Evolutionary conservation across 2,329 filamentous ascomycete species (phyloP).

Genomic region (Rosellinia necatrix): DNA sequence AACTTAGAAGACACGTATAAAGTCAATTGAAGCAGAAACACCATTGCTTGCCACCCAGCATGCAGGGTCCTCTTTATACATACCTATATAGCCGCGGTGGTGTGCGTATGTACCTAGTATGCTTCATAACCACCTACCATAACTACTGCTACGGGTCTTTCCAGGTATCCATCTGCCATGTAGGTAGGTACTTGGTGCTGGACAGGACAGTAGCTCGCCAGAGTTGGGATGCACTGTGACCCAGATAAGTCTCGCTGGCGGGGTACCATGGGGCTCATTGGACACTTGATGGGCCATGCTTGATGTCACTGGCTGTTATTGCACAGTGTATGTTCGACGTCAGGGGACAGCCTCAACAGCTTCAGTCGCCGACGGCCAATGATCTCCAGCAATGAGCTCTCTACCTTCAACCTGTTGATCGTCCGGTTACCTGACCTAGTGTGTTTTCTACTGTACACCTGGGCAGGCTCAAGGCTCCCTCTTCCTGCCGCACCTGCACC

Average conservation of each 20-base stretch:
- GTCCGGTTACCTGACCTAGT: neutral
- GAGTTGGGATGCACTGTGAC: neutral
- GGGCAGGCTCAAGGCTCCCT: constrained; percentile 16
- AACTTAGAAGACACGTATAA: too few species aligned
- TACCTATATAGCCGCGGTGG: too few species aligned
- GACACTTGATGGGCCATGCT: constrained; percentile 10
- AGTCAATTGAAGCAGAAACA: too few species aligned
- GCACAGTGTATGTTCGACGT: constrained; percentile 9
- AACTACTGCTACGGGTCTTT: too few species aligned
- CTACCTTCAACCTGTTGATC: neutral
- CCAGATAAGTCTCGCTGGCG: neutral
- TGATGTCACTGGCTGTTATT: constrained; percentile 23
- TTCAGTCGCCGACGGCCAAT: constrained; percentile 9
- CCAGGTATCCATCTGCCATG: too few species aligned
- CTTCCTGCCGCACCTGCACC: neutral
- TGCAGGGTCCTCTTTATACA: too few species aligned
- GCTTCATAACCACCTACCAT: too few species aligned
- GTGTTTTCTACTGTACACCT: neutral
- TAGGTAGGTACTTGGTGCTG: neutral
- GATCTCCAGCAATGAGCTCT: constrained; percentile 5
- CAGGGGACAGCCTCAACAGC: constrained; percentile 1
- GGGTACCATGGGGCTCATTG: constrained; percentile 3
- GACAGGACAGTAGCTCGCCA: too few species aligned
- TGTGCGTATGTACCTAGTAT: too few species aligned
- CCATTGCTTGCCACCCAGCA: too few species aligned